Base-by-base conservation (phyloP, 1,139 yeast species). In the Magnusiomyces tetraspermus region DNA sequence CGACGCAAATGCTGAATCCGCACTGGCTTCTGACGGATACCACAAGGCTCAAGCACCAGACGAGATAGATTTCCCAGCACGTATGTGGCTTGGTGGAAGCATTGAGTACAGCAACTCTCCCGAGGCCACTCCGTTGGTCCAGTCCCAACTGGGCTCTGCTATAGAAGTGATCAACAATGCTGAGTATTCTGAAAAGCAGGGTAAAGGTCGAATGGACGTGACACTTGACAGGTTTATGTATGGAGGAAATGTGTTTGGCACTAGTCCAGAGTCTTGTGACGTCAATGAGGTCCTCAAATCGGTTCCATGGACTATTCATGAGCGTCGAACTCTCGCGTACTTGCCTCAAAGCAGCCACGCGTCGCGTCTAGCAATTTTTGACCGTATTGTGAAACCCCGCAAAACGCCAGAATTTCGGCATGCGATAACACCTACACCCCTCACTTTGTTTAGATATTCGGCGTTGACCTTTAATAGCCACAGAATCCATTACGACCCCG, bases 61-160 rank as follows among this genome's bases (percentile, higher is more conserved):
- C 2, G 71, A 61, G 6, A 49, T 52, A 26, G 50, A 52, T 22
- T 87, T 72, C 63, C 69, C 69, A 26, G 71, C 94, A 56, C 71
- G 97, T 37, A 77, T 90, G 80, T 90, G 97, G 97, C 82, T 78
- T 0, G 80, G 82, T 41, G 97, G 97, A 1, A 66, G 73, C 26
- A 68, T 87, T 30, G 67, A 67, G 75, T 77, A 63, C 61, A 64
- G 61, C 48, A 53, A 52, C 8, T 56, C 56, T 0, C 61, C 67
- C n/a, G 68, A 73, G 0, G 40, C n/a, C 5, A 56, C n/a, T n/a
- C n/a, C 80, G 2, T 65, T 74, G 33, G 46, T 46, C 37, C 54
- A 52, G 22, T 58, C 48, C 30, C 17, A 45, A 17, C 41, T 23
- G 4, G 50, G 49, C 15, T 50, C 53, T 2, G 55, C 55, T 17